Percentiles rank a stretch among this genome's conserved stretches.
These are phyloP conservation scores for Lasiodiplodia theobromae DNA, from an alignment of 2,329 filamentous ascomycete genomes.

Conservation along the genomic window DNA sequence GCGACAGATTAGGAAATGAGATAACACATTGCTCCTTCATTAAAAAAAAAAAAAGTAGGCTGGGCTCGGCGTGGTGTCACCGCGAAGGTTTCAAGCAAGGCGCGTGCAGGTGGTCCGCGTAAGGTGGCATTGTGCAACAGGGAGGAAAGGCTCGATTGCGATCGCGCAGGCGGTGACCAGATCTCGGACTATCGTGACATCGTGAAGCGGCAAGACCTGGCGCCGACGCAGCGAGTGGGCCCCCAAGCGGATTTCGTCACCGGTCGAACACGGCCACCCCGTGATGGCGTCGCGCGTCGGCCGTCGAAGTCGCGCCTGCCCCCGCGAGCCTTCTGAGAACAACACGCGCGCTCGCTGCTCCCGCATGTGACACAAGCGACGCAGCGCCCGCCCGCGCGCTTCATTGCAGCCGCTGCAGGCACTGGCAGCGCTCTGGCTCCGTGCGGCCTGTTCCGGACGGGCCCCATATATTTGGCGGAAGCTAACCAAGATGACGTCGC, in stretches of 20 bases:
- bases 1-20: conserved; percentile 1
- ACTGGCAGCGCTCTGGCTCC: background rate
- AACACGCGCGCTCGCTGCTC: conserved; percentile 7
- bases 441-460: conserved; percentile 19
- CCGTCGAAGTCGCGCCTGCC: background rate
- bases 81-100: conserved; percentile 8
- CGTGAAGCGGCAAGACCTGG: background rate
- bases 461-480: conserved; percentile 17
- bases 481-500: conserved; percentile 24
- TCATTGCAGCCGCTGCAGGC: background rate
- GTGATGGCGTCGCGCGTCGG: background rate
- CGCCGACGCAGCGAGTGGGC: background rate
- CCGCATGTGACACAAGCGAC: conserved; percentile 21
- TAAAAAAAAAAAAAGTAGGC: background rate
- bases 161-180: conserved; percentile 25
- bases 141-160: conserved; percentile 5
- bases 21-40: background rate
- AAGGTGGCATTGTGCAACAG: conserved; percentile 11
- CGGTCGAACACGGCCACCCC: background rate
- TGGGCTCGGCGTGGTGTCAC: conserved; percentile 13
- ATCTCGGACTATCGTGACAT: conserved; percentile 28
- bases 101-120: background rate
- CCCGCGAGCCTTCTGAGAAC: background rate
- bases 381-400: background rate
- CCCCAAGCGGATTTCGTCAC: conserved; percentile 12